Evolutionary conservation across 2,329 filamentous ascomycete species (phyloP).

Genomic region (Paracamarosporium sp.): DNA sequence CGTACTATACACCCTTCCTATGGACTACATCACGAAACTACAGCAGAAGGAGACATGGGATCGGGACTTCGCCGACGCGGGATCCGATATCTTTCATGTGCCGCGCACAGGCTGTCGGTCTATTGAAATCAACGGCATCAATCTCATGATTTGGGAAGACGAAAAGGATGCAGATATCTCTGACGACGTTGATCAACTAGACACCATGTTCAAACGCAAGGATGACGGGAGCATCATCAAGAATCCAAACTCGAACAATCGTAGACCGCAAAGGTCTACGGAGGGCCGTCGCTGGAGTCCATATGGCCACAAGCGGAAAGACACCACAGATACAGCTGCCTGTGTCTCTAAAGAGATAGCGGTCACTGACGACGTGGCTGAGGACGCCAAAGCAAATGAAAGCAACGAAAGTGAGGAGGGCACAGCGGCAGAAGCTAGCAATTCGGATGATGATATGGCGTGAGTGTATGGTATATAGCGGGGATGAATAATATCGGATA

Average conservation of each 20-base stretch:
- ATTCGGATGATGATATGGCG: slow-evolving; percentile 6
- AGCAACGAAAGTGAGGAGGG: slow-evolving; percentile 7
- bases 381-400: background rate
- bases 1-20: slow-evolving; percentile 45
- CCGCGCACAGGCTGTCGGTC: slow-evolving; percentile 46
- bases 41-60: slow-evolving; percentile 49
- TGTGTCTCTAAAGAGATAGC: slow-evolving; percentile 30
- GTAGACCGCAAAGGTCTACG: slow-evolving; percentile 33
- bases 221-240: slow-evolving; percentile 46
- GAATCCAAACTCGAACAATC: slow-evolving; percentile 42
- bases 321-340: slow-evolving; percentile 21
- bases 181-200: slow-evolving; percentile 44
- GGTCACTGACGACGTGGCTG: background rate
- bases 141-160: slow-evolving; percentile 50
- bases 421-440: background rate
- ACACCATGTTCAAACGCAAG: slow-evolving; percentile 46
- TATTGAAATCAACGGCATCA: slow-evolving; percentile 46
- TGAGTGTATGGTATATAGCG: background rate
- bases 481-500: too few species aligned
- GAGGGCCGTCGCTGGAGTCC: slow-evolving; percentile 41
- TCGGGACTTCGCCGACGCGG: slow-evolving; percentile 35
- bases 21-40: slow-evolving; percentile 47
- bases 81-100: slow-evolving; percentile 40
- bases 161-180: slow-evolving; percentile 47
- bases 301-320: slow-evolving; percentile 39